Percentiles rank a stretch among this genome's conserved stretches.
Conservation (phyloP, 1,139 yeast genomes). For the Magnusiomyces suaveolens region DNA sequence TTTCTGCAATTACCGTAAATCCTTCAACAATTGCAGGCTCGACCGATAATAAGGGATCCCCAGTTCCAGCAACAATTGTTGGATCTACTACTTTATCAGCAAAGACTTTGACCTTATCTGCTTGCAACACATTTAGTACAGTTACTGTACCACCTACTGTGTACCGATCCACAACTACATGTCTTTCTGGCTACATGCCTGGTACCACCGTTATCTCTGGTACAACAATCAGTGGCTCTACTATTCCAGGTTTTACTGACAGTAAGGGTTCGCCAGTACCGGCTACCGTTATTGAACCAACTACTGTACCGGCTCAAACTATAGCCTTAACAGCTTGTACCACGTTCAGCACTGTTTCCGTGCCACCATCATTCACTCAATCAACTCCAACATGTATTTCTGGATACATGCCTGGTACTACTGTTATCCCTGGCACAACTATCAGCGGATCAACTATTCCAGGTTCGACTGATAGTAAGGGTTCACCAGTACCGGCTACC, state of each 20-base stretch:
- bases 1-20: slow-evolving; percentile 4
- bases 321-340: slow-evolving; percentile 5
- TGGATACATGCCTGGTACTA: slow-evolving; percentile 7
- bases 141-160: slow-evolving; percentile 6
- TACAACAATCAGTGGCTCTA: neutral
- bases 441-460: neutral
- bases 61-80: neutral
- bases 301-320: slow-evolving; percentile 3
- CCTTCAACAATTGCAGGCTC: slow-evolving; percentile 4
- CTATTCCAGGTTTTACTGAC: too few species aligned
- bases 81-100: neutral
- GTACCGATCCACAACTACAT: slow-evolving; percentile 2
- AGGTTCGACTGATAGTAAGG: slow-evolving; percentile 4
- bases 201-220: slow-evolving; percentile 6
- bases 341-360: slow-evolving; percentile 4
- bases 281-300: slow-evolving; percentile 5
- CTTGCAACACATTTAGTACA: slow-evolving; percentile 8
- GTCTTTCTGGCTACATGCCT: slow-evolving; percentile 1
- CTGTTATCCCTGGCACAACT: slow-evolving; percentile 7
- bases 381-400: slow-evolving; percentile 3
- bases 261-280: slow-evolving; percentile 6
- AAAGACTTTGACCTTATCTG: slow-evolving; percentile 8
- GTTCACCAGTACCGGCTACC: slow-evolving; percentile 6
- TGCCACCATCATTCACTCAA: slow-evolving; percentile 3
- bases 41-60: neutral